Evolutionary conservation across 441 rosid species (phyloP), one percentile per base, ranked within the genome.

Genomic region (Populus hybrid): DNA sequence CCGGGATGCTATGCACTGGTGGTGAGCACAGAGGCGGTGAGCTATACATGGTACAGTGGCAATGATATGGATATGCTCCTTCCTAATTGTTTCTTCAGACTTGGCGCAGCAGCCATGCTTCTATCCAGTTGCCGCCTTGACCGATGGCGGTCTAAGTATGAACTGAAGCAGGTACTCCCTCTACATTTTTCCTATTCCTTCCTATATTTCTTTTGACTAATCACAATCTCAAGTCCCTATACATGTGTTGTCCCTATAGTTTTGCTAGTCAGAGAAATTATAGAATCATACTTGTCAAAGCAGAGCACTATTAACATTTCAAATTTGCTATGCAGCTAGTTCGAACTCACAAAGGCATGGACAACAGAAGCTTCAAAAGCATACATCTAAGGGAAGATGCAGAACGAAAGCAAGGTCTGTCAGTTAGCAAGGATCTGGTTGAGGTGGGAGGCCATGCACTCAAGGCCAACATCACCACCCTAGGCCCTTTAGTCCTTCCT

Each of bases 81-180:
- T 24, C 87, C 92, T 34, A 92, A 91, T 65, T 87, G 91, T 76
- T 88, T 85, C 77, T 91, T 92, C 79, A 87, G 95, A 64, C 91
- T 91, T 90, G 97, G 94, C 10, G 95, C 91, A 19, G 91, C 94
- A 4, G 94, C 97, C 42, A 18, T 92, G 14, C 79, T 92, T 85
- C 92, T 91, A 61, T 92, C 95, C 11, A 88, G 89, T 73, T 30
- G 82, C 53, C 87, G 83, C 30, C 77, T 84, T 7, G 95, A 92
- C 71, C 67, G 88, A 50, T 87, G 92, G 91, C 81, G 89, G 8
- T 81, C 97, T 70, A 92, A 92, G 79, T 91, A 91, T 64, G 85
- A 88, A 76, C 88, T 92, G 64, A 87, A 79, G 78, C 90, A 88
- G 91, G 96, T 89, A 81, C 4, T 28, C 1, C 4, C 9, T 10